Conservation (phyloP, 1,139 yeast genomes). For the Arxiozyma slooffiae region DNA sequence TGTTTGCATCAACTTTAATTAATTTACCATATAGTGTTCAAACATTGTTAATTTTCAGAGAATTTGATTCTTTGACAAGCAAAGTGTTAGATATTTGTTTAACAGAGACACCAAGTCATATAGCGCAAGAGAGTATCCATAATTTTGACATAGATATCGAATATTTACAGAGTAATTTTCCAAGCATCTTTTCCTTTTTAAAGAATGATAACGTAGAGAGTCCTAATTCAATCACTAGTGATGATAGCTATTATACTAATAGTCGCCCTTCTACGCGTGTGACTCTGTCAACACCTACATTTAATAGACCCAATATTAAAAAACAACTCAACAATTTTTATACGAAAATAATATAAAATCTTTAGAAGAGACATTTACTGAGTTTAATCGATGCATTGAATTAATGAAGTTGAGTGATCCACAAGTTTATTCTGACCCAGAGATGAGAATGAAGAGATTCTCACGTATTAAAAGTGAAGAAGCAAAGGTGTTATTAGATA, state of each 20-base stretch:
- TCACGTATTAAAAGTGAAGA: conserved; percentile 53
- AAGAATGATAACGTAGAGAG: conserved; percentile 3
- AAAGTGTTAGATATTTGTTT: conserved; percentile 56
- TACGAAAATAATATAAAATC: conserved; percentile 31
- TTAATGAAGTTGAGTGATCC: conserved; percentile 42
- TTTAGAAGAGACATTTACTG: conserved; percentile 45
- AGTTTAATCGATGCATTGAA: conserved; percentile 54
- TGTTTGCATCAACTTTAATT: conserved; percentile 79
- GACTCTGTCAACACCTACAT: conserved; percentile 17
- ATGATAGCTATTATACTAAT: not conserved
- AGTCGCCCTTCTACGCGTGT: conserved; percentile 28
- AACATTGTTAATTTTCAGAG: conserved; percentile 70
- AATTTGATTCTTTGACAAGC: conserved; percentile 75
- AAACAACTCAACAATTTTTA: conserved; percentile 15
- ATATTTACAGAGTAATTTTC: conserved; percentile 47
- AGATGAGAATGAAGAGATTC: conserved; percentile 47
- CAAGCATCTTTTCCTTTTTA: conserved; percentile 33
- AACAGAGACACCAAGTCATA: conserved; percentile 37
- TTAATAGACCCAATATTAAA: conserved; percentile 5
- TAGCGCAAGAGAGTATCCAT: conserved; percentile 40
- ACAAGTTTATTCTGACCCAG: conserved; percentile 46
- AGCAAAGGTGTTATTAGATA: conserved; percentile 43
- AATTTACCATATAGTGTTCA: conserved; percentile 72
- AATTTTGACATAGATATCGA: conserved; percentile 56
- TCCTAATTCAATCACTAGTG: not conserved